A percentile compares a stretch with the other conserved stretches of the same genome.
These are phyloP conservation scores for Rubia balearica DNA, from an alignment of 305 asterid genomes.

Conservation along the genomic window DNA sequence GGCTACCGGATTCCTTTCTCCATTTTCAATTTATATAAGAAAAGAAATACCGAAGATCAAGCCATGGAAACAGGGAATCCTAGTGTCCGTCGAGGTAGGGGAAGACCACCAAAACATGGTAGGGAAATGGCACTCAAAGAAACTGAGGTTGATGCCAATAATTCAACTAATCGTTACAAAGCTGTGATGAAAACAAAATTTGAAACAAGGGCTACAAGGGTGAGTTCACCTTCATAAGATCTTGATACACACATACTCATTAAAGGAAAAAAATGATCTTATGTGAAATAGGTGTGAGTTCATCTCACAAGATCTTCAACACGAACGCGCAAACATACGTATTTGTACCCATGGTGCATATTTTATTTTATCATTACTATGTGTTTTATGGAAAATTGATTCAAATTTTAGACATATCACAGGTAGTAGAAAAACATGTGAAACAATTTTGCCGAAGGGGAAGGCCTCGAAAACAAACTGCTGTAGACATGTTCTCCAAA, in stretches of 20 bases:
- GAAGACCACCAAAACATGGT: background rate
- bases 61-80: background rate
- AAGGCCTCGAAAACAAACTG: background rate
- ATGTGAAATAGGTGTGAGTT: too few relatives aligned
- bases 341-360: too few relatives aligned
- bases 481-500: too few relatives aligned
- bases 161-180: background rate
- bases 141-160: background rate
- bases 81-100: background rate
- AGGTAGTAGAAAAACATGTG: background rate
- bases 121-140: background rate
- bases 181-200: background rate
- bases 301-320: too few relatives aligned
- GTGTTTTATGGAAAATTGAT: too few relatives aligned
- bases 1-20: background rate
- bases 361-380: too few relatives aligned
- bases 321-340: too few relatives aligned
- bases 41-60: too few relatives aligned
- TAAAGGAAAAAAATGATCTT: too few relatives aligned
- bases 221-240: background rate
- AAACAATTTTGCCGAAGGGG: background rate
- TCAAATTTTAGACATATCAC: background rate
- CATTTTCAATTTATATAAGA: background rate
- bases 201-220: background rate
- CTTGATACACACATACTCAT: too few relatives aligned